Evolutionary conservation across 176 grass and related monocot species (phyloP).

Genomic region (Neostapfia colusana): DNA sequence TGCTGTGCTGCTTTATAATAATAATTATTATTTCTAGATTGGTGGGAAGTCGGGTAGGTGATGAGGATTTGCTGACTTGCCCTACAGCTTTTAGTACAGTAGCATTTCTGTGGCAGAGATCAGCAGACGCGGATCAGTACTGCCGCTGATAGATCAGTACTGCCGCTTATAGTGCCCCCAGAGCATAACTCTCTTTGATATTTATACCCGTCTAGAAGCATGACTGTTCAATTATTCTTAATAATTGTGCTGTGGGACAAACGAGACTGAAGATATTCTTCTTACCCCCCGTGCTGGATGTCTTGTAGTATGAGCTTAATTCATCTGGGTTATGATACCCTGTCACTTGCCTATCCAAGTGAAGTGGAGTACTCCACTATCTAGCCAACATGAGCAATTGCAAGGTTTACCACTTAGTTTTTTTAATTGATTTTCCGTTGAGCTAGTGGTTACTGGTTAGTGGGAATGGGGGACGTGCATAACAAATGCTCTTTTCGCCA

Average conservation of each 20-base stretch:
- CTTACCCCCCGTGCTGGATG: not conserved
- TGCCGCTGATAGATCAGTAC: too few species aligned
- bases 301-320: not conserved
- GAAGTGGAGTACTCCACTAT: not conserved
- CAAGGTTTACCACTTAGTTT: not conserved
- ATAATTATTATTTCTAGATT: not conserved
- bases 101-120: not conserved
- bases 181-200: too few species aligned
- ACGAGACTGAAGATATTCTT: not conserved
- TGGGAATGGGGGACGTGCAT: conserved; percentile 1
- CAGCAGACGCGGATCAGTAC: not conserved
- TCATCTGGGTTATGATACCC: not conserved
- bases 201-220: not conserved
- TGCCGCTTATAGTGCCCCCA: too few species aligned
- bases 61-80: not conserved
- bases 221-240: not conserved
- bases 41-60: not conserved
- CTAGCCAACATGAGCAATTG: not conserved
- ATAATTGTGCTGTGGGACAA: not conserved
- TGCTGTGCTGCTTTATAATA: not conserved
- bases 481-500: not conserved
- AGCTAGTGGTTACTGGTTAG: not conserved
- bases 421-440: not conserved
- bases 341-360: not conserved
- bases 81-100: not conserved